Conservation (phyloP, 345 rosid species). For the Garcia nutans region DNA sequence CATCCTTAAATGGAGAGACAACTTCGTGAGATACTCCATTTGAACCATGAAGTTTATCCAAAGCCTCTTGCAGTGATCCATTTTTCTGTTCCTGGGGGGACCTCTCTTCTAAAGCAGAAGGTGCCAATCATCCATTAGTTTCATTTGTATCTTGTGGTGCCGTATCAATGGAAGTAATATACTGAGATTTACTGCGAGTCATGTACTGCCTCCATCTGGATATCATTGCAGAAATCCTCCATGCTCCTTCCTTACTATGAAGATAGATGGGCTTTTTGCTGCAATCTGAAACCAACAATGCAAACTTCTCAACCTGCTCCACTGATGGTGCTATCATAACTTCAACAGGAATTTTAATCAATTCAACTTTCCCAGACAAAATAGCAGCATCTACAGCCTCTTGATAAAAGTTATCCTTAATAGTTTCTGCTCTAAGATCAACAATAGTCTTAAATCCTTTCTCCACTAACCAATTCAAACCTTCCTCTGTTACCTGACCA, state of each 20-base stretch:
- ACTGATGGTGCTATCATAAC: conserved; percentile 76
- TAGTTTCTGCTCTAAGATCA: conserved; percentile 76
- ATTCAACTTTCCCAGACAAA: conserved; percentile 52
- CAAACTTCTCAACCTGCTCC: conserved; percentile 92
- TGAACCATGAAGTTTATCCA: conserved; percentile 28
- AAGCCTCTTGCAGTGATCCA: conserved; percentile 28
- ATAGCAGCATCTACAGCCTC: conserved; percentile 63
- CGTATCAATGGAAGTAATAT: conserved; percentile 18
- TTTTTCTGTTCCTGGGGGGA: conserved; percentile 36
- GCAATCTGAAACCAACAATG: conserved; percentile 66
- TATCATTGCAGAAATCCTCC: conserved; percentile 89
- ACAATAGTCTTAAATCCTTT: conserved; percentile 78
- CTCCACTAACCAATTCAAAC: conserved; percentile 76
- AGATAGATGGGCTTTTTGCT: conserved; percentile 81
- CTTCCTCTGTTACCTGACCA: conserved; percentile 88
- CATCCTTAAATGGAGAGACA: conserved; percentile 24
- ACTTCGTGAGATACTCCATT: conserved; percentile 35
- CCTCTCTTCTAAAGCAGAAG: conserved; percentile 30
- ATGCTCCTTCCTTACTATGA: conserved; percentile 87
- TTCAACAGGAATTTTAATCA: conserved; percentile 77
- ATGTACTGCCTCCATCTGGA: conserved; percentile 95
- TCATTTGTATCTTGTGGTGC: conserved; percentile 21
- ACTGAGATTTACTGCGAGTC: conserved; percentile 47
- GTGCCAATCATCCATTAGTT: conserved; percentile 19
- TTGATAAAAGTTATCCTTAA: conserved; percentile 80